A percentile compares a stretch with the other conserved stretches of the same genome.
phyloP scores from a whole-genome alignment of 495 filamentous ascomycete genomes.

The Pyrenopolyporus hunteri region DNA sequence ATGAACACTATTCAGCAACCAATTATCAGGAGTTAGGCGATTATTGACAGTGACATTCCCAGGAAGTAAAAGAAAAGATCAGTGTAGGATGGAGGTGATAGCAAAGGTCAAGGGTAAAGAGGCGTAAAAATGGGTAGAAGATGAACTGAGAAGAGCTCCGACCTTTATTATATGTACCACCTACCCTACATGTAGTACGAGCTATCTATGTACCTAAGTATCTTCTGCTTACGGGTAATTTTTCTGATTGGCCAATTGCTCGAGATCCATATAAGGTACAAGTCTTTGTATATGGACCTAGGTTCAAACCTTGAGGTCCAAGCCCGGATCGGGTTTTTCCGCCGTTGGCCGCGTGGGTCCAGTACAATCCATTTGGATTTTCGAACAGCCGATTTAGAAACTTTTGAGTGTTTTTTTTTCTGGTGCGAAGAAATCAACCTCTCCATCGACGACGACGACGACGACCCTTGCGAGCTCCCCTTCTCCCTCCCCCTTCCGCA shows the following conservation, averaged over 20 bases:
- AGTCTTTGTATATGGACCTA: slow-evolving; percentile 5
- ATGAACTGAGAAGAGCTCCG: background rate
- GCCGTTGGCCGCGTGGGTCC: too few species aligned
- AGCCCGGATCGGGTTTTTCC: slow-evolving; percentile 46
- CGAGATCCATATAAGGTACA: background rate
- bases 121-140: background rate
- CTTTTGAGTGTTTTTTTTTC: slow-evolving; percentile 44
- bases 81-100: background rate
- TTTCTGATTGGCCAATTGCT: slow-evolving; percentile 40
- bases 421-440: slow-evolving; percentile 17
- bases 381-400: slow-evolving; percentile 34
- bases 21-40: background rate
- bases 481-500: slow-evolving; percentile 5
- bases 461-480: slow-evolving; percentile 25
- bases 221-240: background rate
- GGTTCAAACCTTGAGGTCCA: slow-evolving; percentile 21
- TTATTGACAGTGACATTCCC: too few species aligned
- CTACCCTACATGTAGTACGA: background rate
- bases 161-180: background rate
- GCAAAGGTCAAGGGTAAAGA: background rate
- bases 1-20: background rate
- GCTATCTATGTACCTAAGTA: background rate
- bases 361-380: slow-evolving; percentile 15
- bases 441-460: slow-evolving; percentile 14
- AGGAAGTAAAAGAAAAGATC: background rate